Evolutionary conservation across 805 yeast species (phyloP).

Genomic region (Suhomyces kilbournensis): DNA sequence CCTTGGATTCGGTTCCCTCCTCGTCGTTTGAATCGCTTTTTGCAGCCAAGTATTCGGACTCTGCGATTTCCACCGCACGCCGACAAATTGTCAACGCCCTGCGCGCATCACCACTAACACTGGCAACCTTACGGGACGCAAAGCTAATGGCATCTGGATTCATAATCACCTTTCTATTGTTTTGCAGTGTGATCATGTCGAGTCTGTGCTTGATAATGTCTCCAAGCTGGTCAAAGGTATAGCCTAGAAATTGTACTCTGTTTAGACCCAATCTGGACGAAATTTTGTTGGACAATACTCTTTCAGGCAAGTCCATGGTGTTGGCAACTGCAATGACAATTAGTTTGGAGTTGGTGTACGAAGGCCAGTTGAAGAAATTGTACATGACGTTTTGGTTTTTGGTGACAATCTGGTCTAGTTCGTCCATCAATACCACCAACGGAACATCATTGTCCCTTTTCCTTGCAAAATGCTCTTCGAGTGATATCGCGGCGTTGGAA

Average conservation of each 20-base stretch:
- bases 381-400: slow-evolving; percentile 84
- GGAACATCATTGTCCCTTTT: slow-evolving; percentile 32
- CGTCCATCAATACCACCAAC: slow-evolving; percentile 81
- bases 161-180: slow-evolving; percentile 43
- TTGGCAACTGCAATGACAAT: slow-evolving; percentile 93
- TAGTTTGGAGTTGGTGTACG: slow-evolving; percentile 71
- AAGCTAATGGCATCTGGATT: slow-evolving; percentile 79
- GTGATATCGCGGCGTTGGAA: slow-evolving; percentile 58
- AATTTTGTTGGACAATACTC: slow-evolving; percentile 80
- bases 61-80: slow-evolving; percentile 87
- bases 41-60: slow-evolving; percentile 46
- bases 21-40: slow-evolving; percentile 6
- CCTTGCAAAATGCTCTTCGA: slow-evolving; percentile 66
- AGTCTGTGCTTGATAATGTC: slow-evolving; percentile 72
- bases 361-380: slow-evolving; percentile 97
- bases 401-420: slow-evolving; percentile 86
- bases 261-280: slow-evolving; percentile 88
- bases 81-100: slow-evolving; percentile 85
- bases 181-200: slow-evolving; percentile 38
- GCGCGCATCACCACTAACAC: slow-evolving; percentile 97
- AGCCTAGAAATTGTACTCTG: slow-evolving; percentile 85
- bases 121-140: slow-evolving; percentile 91
- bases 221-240: slow-evolving; percentile 73
- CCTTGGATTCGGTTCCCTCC: not conserved
- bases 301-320: slow-evolving; percentile 95